Percentiles rank a stretch among this genome's conserved stretches.
phyloP scores from a whole-genome alignment of 2,329 filamentous ascomycete species.

The Anthostomella pinea region DNA sequence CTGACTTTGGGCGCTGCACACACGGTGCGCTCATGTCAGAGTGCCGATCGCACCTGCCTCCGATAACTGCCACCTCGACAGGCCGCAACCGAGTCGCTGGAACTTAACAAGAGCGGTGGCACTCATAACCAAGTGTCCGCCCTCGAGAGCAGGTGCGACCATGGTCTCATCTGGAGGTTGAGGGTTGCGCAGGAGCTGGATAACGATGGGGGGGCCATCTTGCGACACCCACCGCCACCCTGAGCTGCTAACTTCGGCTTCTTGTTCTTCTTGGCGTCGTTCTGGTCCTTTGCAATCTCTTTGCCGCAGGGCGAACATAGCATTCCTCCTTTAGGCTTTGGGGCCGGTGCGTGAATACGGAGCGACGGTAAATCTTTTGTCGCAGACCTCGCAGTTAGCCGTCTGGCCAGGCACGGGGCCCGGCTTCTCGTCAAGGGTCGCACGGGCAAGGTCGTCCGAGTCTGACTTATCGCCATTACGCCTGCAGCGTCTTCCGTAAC shows the following conservation, averaged over 20 bases:
- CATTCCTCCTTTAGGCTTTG: conserved; percentile 80
- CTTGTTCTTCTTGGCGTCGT: conserved; percentile 54
- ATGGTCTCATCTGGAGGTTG: too few species aligned
- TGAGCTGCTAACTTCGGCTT: conserved; percentile 44
- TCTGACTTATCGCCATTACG: conserved; percentile 36
- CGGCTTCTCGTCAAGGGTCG: conserved; percentile 45
- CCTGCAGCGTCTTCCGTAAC: too few species aligned
- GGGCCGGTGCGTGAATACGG: conserved; percentile 81
- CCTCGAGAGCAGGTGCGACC: too few species aligned
- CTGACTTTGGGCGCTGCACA: too few species aligned
- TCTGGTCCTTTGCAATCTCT: conserved; percentile 64
- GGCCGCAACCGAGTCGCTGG: too few species aligned
- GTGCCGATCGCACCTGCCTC: too few species aligned
- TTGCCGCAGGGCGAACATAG: conserved; percentile 81
- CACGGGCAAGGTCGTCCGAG: conserved; percentile 47
- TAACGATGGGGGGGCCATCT: too few species aligned
- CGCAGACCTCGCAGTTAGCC: conserved; percentile 82
- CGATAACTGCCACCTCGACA: too few species aligned
- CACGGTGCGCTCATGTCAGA: too few species aligned
- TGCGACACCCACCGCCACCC: conserved; percentile 63
- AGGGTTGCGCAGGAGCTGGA: too few species aligned
- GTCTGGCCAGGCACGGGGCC: conserved; percentile 76
- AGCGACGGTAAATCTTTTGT: conserved; percentile 89
- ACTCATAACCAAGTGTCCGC: too few species aligned
- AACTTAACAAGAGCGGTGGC: too few species aligned